These are phyloP conservation scores for Pleurozium schreberi DNA, from an alignment of 225 moss, liverwort and hornwort genomes.

Conservation along the genomic window DNA sequence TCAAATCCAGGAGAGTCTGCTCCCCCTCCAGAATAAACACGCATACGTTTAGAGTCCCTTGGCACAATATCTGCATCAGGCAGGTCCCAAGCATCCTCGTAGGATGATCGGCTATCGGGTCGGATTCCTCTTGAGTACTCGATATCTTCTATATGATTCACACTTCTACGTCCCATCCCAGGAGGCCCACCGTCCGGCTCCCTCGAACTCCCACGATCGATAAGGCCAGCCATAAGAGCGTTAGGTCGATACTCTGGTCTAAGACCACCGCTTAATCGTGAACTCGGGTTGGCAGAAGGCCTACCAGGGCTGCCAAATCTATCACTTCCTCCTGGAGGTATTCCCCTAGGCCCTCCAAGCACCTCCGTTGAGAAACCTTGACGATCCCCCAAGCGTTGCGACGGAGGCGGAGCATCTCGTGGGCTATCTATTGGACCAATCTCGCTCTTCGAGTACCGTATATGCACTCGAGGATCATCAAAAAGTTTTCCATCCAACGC, in stretches of 20 bases:
- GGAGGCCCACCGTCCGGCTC: constrained; percentile 45
- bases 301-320: constrained; percentile 62
- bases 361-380: constrained; percentile 43
- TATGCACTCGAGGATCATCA: constrained; percentile 94
- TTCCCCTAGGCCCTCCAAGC: constrained; percentile 32
- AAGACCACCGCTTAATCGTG: constrained; percentile 67
- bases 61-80: constrained; percentile 73
- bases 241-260: constrained; percentile 92
- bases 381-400: constrained; percentile 45
- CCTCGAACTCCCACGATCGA: constrained; percentile 41
- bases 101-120: constrained; percentile 45
- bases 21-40: constrained; percentile 49
- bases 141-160: constrained; percentile 51
- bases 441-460: constrained; percentile 96
- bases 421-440: constrained; percentile 90
- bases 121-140: constrained; percentile 49
- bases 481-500: constrained; percentile 90
- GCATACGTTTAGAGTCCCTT: constrained; percentile 73
- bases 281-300: constrained; percentile 22
- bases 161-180: constrained; percentile 41
- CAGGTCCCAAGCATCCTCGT: constrained; percentile 72
- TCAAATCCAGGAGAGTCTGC: constrained; percentile 45
- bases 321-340: constrained; percentile 24
- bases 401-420: constrained; percentile 42
- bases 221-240: constrained; percentile 59